Evolutionary conservation across 2,329 filamentous ascomycete species (phyloP).

Genomic region (Monosporascus sp.): DNA sequence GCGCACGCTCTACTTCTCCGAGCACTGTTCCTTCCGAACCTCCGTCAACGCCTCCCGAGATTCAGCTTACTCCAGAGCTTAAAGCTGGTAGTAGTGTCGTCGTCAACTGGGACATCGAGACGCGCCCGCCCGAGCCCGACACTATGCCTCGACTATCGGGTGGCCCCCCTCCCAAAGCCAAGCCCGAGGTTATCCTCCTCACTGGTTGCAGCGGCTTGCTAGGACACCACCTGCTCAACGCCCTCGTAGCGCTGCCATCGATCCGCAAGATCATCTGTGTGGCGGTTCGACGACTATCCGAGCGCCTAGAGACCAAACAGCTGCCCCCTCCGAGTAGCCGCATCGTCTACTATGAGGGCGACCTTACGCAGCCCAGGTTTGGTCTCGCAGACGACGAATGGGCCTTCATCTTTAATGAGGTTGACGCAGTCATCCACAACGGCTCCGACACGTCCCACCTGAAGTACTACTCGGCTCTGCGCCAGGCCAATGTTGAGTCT

Average conservation of each 20-base stretch:
- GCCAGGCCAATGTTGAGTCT: neutral
- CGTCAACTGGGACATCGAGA: neutral
- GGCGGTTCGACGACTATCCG: neutral
- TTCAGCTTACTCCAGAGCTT: no score
- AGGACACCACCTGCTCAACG: neutral
- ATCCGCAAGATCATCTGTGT: constrained; percentile 5
- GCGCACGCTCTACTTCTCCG: no score
- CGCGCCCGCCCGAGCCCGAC: neutral
- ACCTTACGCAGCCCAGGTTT: constrained; percentile 1
- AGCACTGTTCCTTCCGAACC: no score
- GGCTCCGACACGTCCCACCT: constrained; percentile 11
- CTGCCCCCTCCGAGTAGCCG: neutral
- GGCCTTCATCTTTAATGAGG: constrained; percentile 3
- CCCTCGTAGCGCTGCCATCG: neutral
- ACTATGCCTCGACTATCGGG: no score
- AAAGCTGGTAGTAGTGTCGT: no score
- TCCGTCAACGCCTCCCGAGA: no score
- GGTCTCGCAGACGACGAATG: constrained; percentile 1
- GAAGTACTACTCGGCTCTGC: constrained; percentile 1
- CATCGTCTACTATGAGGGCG: constrained; percentile 1
- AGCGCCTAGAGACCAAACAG: neutral
- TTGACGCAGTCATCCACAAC: constrained; percentile 11
- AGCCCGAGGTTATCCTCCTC: neutral
- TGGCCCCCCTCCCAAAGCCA: no score
- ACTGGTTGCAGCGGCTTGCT: constrained; percentile 5